A percentile compares a stretch with the other conserved stretches of the same genome.
Conservation (phyloP, 2,329 filamentous ascomycete genomes). For the Phialemonium atrogriseum region DNA sequence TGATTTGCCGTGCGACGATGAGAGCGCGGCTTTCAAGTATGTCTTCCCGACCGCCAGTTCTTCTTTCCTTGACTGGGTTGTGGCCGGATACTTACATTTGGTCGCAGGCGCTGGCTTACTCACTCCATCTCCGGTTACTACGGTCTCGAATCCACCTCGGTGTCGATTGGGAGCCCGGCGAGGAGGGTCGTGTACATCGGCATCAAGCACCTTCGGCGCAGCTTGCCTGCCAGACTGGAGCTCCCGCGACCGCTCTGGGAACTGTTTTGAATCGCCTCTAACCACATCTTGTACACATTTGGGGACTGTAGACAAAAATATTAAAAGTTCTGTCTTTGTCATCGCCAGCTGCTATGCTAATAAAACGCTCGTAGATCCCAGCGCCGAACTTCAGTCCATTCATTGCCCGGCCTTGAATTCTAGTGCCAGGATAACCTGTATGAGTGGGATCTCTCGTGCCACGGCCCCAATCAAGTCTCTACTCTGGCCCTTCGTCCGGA, state of each 20-base stretch:
- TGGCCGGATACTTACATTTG: slow-evolving; percentile 8
- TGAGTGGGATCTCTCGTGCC: too few relatives aligned
- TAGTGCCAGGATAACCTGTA: too few relatives aligned
- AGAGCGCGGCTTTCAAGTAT: slow-evolving; percentile 73
- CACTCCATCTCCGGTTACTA: slow-evolving; percentile 92
- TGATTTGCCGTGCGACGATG: slow-evolving; percentile 68
- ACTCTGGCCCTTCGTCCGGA: too few relatives aligned
- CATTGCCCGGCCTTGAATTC: too few relatives aligned
- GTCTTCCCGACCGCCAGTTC: slow-evolving; percentile 22
- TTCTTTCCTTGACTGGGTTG: slow-evolving; percentile 8
- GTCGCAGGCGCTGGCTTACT: slow-evolving; percentile 73
- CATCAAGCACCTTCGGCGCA: slow-evolving; percentile 40
- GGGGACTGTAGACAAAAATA: too few relatives aligned
- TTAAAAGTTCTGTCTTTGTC: too few relatives aligned
- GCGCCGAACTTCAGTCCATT: too few relatives aligned
- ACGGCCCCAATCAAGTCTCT: too few relatives aligned
- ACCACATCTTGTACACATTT: too few relatives aligned
- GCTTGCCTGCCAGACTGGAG: slow-evolving; percentile 20
- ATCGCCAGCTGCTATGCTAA: too few relatives aligned
- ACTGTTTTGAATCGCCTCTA: slow-evolving; percentile 35
- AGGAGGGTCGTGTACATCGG: slow-evolving; percentile 79
- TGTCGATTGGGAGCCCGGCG: slow-evolving; percentile 62
- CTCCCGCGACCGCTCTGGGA: slow-evolving; percentile 59
- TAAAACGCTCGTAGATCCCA: too few relatives aligned
- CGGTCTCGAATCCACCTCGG: slow-evolving; percentile 74